These are phyloP conservation scores for Curvularia eragrostidis DNA, from an alignment of 2,329 filamentous ascomycete genomes.

Conservation along the genomic window DNA sequence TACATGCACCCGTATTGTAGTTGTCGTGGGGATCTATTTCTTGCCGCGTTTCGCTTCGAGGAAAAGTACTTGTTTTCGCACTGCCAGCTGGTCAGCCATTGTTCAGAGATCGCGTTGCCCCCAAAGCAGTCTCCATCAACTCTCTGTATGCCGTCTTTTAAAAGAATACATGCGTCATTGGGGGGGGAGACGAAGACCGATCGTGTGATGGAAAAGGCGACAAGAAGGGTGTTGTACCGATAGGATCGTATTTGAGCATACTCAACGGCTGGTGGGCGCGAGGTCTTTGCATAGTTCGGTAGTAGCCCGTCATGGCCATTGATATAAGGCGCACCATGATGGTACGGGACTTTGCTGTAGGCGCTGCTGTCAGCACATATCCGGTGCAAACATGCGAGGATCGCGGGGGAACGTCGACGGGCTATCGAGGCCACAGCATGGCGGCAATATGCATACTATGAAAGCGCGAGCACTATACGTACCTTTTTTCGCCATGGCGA, in stretches of 20 bases:
- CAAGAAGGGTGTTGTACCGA: conserved; percentile 66
- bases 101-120: neutral
- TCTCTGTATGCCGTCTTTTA: neutral
- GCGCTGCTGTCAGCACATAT: conserved; percentile 26
- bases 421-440: neutral
- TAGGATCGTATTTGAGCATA: conserved; percentile 98
- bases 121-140: neutral
- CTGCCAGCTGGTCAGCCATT: conserved; percentile 56
- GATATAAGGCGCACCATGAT: conserved; percentile 93
- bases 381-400: neutral
- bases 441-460: too few species aligned
- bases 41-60: conserved; percentile 87
- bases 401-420: neutral
- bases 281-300: conserved; percentile 86
- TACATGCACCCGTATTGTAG: conserved; percentile 4
- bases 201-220: neutral
- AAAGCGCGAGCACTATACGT: conserved; percentile 3
- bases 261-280: conserved; percentile 83
- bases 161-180: too few species aligned
- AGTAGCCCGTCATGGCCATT: conserved; percentile 99
- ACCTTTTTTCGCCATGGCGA: conserved; percentile 49
- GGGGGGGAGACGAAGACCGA: neutral
- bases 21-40: conserved; percentile 39
- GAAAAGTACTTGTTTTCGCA: conserved; percentile 94
- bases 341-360: conserved; percentile 83